Base-by-base conservation (phyloP, 345 rosid species). In the Dimocarpus longan region DNA sequence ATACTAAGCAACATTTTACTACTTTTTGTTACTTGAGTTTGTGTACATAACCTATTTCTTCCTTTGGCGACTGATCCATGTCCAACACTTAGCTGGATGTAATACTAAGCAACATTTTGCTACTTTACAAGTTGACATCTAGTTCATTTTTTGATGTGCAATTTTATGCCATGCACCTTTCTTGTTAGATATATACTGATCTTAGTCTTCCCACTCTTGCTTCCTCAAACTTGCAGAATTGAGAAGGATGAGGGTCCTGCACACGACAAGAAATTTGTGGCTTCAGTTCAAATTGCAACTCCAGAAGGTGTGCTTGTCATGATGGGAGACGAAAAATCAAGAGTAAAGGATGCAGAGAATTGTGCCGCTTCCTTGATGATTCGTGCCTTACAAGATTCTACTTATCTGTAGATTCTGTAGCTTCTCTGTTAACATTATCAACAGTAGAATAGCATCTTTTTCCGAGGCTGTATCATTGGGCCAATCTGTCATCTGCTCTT, bases 301-400 rank as follows among this genome's bases (percentile, higher is more conserved):
- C 69, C 18, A 13, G 75, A 86, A 28, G 88, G 85, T 26, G 76
- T 78, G 16, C 66, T 89, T 18, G 74, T 11, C 48, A 88, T 86
- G 71, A 71, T 1, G 19, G 98, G 95, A 57, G 93, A 89, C 3
- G 89, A 85, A 57, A 85, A 81, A 73, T 70, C 87, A 0, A 85
- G 86, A 81, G 82, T 88, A 5, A 91, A 81, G 76, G 89, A 91
- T 57, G 93, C 97, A 39, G 91, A 93, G 77, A 89, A 77, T 80
- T 94, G 97, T 18, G 89, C 97, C 5, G 93, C 96, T 54, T 90
- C 87, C 70, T 84, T 79, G 10, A 86, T 95, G 91, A 80, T 92
- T 39, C 85, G 76, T 22, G 76, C 90, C 26, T 76, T 93, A 44
- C 84, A 82, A 21, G 84, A 82, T 28, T 78, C 67, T 2, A 59